These are phyloP conservation scores for Phoma sp. DNA, from an alignment of 2,329 filamentous ascomycete species.

Conservation along the genomic window DNA sequence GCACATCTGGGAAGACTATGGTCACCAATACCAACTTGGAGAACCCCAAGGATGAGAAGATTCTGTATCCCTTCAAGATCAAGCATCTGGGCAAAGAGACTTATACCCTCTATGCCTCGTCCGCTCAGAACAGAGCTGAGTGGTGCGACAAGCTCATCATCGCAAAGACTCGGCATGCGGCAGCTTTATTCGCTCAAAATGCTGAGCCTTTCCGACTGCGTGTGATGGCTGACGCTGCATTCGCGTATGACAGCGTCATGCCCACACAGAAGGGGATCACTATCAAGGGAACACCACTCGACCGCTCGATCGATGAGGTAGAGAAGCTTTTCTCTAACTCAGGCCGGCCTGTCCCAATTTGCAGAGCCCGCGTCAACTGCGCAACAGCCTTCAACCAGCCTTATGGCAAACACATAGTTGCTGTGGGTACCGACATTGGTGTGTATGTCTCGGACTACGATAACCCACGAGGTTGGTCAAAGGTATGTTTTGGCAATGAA, in stretches of 20 bases:
- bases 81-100: conserved; percentile 95
- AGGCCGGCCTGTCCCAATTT: conserved; percentile 78
- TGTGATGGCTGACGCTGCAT: conserved; percentile 90
- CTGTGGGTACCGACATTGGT: conserved; percentile 93
- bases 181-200: conserved; percentile 87
- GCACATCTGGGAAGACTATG: conserved; percentile 60
- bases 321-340: conserved; percentile 72
- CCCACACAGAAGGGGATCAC: conserved; percentile 67
- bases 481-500: conserved; percentile 63
- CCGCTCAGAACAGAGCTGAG: conserved; percentile 74
- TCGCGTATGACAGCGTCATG: conserved; percentile 74
- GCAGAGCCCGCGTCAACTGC: conserved; percentile 87
- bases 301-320: conserved; percentile 87
- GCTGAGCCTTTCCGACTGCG: conserved; percentile 93
- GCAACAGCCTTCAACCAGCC: conserved; percentile 85
- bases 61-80: conserved; percentile 91
- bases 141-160: conserved; percentile 96
- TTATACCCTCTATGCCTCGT: conserved; percentile 87
- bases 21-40: conserved; percentile 59
- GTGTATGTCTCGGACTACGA: conserved; percentile 88
- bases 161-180: conserved; percentile 92
- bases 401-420: conserved; percentile 84
- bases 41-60: conserved; percentile 70
- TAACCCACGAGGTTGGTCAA: conserved; percentile 88
- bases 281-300: conserved; percentile 88